Evolutionary conservation across 208 protist species (phyloP).

Genomic region (Trypanosoma scelopori): DNA sequence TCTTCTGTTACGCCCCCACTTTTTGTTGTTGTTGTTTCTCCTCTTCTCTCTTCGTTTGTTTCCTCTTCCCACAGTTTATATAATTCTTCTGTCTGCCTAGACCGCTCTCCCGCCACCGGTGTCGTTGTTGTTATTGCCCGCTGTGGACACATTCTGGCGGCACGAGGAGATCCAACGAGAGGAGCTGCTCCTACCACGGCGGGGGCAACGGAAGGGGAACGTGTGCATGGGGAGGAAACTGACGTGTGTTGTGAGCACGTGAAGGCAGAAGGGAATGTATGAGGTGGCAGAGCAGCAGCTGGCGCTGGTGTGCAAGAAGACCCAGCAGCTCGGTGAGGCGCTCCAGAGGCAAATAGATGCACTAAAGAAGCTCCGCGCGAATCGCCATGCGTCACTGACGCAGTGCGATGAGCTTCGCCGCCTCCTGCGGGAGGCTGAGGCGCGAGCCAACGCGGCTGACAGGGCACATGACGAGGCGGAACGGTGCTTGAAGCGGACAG

Average conservation of each 20-base stretch:
- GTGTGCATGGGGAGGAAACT: neutral
- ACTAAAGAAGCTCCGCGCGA: constrained; percentile 3
- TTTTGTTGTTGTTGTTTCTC: neutral
- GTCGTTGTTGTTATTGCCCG: neutral
- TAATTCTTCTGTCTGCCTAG: no score
- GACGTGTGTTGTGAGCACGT: neutral
- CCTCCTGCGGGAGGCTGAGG: neutral
- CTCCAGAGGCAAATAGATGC: constrained; percentile 28
- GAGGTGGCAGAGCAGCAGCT: constrained; percentile 43
- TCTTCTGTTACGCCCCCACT: no score
- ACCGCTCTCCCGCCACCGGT: no score
- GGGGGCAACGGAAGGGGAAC: neutral
- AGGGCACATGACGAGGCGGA: constrained; percentile 10
- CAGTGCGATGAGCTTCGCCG: constrained; percentile 14
- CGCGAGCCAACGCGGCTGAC: constrained; percentile 6
- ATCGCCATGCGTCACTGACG: neutral
- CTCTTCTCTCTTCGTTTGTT: constrained; percentile 10
- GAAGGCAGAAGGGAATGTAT: constrained; percentile 12
- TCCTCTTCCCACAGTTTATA: no score
- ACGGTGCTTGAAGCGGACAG: constrained; percentile 3
- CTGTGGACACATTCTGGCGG: neutral
- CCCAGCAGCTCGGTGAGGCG: constrained; percentile 9
- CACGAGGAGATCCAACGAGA: neutral
- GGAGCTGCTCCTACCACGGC: neutral
- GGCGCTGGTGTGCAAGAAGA: constrained; percentile 14